Base-by-base conservation (phyloP, 371 early-diverging fungal species). In the Astathelohania contejeani region DNA sequence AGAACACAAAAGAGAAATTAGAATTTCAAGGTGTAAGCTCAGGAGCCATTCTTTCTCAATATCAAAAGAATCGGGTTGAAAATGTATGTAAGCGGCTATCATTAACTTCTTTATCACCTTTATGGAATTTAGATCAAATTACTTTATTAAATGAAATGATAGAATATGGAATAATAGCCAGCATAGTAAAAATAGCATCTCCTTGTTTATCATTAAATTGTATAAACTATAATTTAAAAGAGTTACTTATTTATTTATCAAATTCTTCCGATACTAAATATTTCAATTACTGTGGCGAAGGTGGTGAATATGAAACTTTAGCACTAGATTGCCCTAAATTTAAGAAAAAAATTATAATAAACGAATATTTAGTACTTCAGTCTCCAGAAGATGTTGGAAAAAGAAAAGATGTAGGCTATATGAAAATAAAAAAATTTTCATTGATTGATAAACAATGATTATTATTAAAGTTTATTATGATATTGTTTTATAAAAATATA, bases 291-390 rank as follows among this genome's bases (percentile, higher is more conserved):
- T 92, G 93, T 70, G 99, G 97, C 37, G 99, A 98, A 75, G 99
- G 99, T 40, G 99, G 99, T 19, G 97, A 98, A 74, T 98, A 84
- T 67, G 99, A 98, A 70, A 86, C 90, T 7, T 78, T 94, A 42
- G 88, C 89, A 0, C 61, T 94, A 28, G 93, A 98, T 69, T 88
- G 87, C 65, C 94, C 94, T 1, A 68, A 93, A n/a, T 98, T 91
- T 67, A 81, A 79, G 53, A 83, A 82, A 29, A 72, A 72, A 37
- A 73, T 81, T 29, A 65, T 63, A 0, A 35, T 79, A 70, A 70
- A 60, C 35, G 54, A 54, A 3, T 26, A 14, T 25, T 35, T 43
- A 48, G 51, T 59, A 32, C 1, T 3, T 0, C 10, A 22, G 6
- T 64, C 63, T 49, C 60, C 60, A 0, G 68, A 68, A 19, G 64